Percentiles rank a stretch among this genome's conserved stretches.
phyloP scores from a whole-genome alignment of 768 basidiomycete species.

The Leucocoprinus sp. region DNA sequence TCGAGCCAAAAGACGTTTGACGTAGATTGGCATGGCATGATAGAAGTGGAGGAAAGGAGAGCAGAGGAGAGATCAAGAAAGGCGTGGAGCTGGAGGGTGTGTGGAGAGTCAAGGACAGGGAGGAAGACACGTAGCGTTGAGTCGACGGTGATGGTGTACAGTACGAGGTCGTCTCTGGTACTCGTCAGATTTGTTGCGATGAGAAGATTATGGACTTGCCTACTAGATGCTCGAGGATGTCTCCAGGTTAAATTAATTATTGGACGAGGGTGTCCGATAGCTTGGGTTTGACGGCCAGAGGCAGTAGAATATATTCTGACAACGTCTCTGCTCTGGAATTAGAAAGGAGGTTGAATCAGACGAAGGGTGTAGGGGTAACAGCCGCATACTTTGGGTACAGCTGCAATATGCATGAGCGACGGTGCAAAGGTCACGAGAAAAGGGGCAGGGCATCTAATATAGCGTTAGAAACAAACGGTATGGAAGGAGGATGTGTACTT shows the following conservation, averaged over 20 bases:
- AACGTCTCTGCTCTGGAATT: conserved; percentile 41
- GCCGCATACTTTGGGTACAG: conserved; percentile 45
- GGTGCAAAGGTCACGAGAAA: conserved; percentile 57
- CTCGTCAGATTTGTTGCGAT: not conserved
- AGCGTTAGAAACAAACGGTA: not conserved
- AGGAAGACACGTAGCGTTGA: conserved; percentile 78
- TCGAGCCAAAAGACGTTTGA: conserved; percentile 68
- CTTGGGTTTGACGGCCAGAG: conserved; percentile 59
- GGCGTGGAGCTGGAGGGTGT: conserved; percentile 77
- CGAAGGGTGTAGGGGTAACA: not conserved
- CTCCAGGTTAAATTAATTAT: conserved; percentile 69
- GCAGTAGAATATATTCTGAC: conserved; percentile 68
- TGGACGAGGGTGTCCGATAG: conserved; percentile 65
- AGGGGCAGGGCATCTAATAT: conserved; percentile 2
- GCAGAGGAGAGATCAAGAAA: conserved; percentile 68
- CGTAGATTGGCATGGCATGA: conserved; percentile 24
- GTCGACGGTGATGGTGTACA: conserved; percentile 82
- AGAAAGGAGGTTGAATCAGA: conserved; percentile 1
- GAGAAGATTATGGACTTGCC: conserved; percentile 22
- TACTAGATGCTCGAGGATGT: conserved; percentile 56
- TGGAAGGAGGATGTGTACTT: conserved; percentile 32
- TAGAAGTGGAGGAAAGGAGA: conserved; percentile 32
- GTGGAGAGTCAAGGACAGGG: conserved; percentile 81
- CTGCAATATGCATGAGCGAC: conserved; percentile 66
- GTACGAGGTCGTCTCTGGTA: conserved; percentile 60